Conservation (phyloP, 371 early-diverging fungal genomes). For the Mucor circinelloides region DNA sequence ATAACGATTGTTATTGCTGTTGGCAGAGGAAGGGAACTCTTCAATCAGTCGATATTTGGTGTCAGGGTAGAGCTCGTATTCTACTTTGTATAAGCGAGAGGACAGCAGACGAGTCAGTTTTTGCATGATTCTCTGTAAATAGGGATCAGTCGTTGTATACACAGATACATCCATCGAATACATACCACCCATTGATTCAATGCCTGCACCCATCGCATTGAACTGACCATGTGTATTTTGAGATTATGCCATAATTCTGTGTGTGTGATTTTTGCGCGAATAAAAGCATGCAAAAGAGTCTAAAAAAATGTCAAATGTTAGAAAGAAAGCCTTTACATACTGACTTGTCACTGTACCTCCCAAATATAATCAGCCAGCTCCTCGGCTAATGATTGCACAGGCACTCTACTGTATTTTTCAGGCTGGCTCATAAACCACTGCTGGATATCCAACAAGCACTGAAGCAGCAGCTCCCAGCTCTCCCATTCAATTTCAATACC, state of each 20-base stretch:
- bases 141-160: not conserved
- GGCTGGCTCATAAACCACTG: constrained; percentile 54
- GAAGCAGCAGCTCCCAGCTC: constrained; percentile 60
- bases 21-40: constrained; percentile 1
- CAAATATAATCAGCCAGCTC: constrained; percentile 59
- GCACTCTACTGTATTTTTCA: constrained; percentile 51
- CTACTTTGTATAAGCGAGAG: constrained; percentile 52
- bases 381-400: constrained; percentile 49
- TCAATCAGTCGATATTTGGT: constrained; percentile 14
- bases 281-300: constrained; percentile 62
- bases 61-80: constrained; percentile 42
- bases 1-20: constrained; percentile 6
- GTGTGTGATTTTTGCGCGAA: constrained; percentile 53
- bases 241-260: constrained; percentile 55
- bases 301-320: constrained; percentile 14
- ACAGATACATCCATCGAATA: not conserved
- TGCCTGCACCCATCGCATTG: constrained; percentile 55
- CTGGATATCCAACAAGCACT: constrained; percentile 59
- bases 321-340: too few relatives aligned
- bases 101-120: constrained; percentile 57
- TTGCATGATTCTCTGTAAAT: constrained; percentile 55
- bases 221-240: constrained; percentile 43
- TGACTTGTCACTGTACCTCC: constrained; percentile 50
- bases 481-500: constrained; percentile 67
- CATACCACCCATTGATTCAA: constrained; percentile 64